These are phyloP conservation scores for Verticillium alfalfae DNA, from an alignment of 2,329 filamentous ascomycete species.

Conservation along the genomic window DNA sequence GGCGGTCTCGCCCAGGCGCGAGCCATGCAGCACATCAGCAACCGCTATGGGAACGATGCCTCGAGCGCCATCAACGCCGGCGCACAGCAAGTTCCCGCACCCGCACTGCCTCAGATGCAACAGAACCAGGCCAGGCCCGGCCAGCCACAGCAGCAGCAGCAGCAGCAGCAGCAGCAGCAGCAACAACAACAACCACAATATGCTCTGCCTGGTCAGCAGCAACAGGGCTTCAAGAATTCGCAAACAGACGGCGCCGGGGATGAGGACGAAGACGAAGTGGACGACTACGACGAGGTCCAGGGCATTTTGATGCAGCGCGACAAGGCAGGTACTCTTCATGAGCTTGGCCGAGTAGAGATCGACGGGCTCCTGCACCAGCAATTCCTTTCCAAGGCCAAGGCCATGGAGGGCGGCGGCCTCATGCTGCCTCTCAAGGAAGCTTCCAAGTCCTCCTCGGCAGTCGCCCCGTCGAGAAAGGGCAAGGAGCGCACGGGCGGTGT, in stretches of 20 bases:
- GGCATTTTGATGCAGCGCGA: constrained; percentile 55
- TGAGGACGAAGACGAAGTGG: constrained; percentile 35
- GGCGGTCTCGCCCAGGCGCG: constrained; percentile 42
- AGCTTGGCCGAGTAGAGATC: constrained; percentile 57
- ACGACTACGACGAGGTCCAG: constrained; percentile 45
- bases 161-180: constrained; percentile 1
- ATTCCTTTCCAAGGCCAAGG: constrained; percentile 59
- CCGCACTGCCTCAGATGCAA: constrained; percentile 22
- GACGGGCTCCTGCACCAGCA: constrained; percentile 65
- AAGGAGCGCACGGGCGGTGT: constrained; percentile 17
- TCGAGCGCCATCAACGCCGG: constrained; percentile 53
- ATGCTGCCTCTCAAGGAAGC: constrained; percentile 66
- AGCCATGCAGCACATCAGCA: constrained; percentile 51
- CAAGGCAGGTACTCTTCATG: constrained; percentile 45
- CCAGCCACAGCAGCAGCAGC: constrained; percentile 11
- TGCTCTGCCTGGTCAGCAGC: constrained; percentile 21
- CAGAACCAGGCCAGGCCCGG: constrained; percentile 10
- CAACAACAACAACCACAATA: constrained; percentile 14
- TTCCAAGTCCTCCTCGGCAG: constrained; percentile 24
- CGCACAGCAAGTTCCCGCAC: constrained; percentile 24
- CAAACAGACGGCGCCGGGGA: constrained; percentile 73
- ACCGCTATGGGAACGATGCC: constrained; percentile 58
- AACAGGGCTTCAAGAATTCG: constrained; percentile 17
- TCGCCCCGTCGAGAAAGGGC: constrained; percentile 10
- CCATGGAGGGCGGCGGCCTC: constrained; percentile 69